phyloP scores from a whole-genome alignment of 2,329 filamentous ascomycete genomes.

The Davidsoniella virescens region DNA sequence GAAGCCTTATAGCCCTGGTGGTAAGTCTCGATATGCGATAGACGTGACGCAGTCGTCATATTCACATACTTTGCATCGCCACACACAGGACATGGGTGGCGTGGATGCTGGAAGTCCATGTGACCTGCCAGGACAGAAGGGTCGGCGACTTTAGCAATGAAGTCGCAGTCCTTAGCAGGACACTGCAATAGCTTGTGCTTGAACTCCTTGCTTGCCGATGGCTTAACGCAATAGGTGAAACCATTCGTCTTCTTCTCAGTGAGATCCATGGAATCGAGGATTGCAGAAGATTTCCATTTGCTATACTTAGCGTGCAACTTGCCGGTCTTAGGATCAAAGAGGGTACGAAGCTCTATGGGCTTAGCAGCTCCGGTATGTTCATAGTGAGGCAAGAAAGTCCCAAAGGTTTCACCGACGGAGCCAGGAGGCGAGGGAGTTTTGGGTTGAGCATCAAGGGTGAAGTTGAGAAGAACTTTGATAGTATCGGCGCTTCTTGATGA shows the following conservation, averaged over 20 bases:
- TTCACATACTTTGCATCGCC: neutral
- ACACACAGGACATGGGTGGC: constrained; percentile 1
- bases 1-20: neutral
- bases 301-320: constrained; percentile 1
- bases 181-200: constrained; percentile 3
- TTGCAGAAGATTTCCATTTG: constrained; percentile 2
- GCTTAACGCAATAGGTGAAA: neutral
- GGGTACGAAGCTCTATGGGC: neutral
- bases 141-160: neutral
- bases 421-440: neutral
- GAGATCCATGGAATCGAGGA: neutral
- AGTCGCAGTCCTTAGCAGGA: constrained; percentile 7
- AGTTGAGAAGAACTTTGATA: too few species aligned
- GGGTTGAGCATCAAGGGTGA: neutral
- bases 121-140: constrained; percentile 4
- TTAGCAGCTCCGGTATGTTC: constrained; percentile 2
- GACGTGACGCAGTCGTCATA: neutral
- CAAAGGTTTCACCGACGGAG: neutral
- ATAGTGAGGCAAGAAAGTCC: constrained; percentile 2
- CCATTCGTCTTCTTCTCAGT: neutral
- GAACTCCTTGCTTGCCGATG: neutral
- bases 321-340: constrained; percentile 4
- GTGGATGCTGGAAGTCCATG: constrained; percentile 4
- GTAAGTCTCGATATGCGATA: neutral
- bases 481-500: too few species aligned